phyloP scores from a whole-genome alignment of 139 green algal genomes.

The Micractinium sp. region DNA sequence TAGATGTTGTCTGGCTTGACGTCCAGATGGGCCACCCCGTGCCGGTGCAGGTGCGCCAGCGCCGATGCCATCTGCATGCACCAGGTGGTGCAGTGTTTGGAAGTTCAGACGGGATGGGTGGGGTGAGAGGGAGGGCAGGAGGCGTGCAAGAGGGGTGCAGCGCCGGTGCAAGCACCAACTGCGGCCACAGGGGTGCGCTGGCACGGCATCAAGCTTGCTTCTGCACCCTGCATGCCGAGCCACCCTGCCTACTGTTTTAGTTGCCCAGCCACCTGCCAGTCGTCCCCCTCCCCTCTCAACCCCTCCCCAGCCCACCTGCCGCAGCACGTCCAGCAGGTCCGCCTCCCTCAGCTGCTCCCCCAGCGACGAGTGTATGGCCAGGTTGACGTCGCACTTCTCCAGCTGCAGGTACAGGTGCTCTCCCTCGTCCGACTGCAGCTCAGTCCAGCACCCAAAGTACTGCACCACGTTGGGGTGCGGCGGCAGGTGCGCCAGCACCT shows the following conservation, averaged over 20 bases:
- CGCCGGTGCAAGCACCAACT: neutral
- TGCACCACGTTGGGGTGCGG: constrained; percentile 84
- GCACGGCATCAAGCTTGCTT: too few relatives aligned
- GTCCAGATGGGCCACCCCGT: constrained; percentile 91
- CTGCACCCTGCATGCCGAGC: neutral
- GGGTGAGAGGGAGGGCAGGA: neutral
- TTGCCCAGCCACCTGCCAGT: neutral
- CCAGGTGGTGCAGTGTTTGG: neutral
- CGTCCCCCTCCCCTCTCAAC: neutral
- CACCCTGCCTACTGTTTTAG: neutral
- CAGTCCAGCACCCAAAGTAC: constrained; percentile 86
- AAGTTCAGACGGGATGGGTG: neutral
- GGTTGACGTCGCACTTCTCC: constrained; percentile 76
- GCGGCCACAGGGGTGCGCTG: neutral
- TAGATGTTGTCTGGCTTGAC: constrained; percentile 97
- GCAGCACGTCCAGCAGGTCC: constrained; percentile 77
- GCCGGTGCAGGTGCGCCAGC: constrained; percentile 82
- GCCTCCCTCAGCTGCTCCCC: constrained; percentile 59
- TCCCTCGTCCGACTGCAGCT: constrained; percentile 57
- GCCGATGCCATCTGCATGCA: constrained; percentile 69
- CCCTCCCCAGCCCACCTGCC: constrained; percentile 56
- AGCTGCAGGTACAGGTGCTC: constrained; percentile 90
- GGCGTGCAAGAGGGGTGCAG: neutral
- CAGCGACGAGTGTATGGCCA: constrained; percentile 32
- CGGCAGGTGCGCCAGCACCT: constrained; percentile 77